Evolutionary conservation across 441 rosid genomes (phyloP).

Genomic region (Macaranga tanarius): DNA sequence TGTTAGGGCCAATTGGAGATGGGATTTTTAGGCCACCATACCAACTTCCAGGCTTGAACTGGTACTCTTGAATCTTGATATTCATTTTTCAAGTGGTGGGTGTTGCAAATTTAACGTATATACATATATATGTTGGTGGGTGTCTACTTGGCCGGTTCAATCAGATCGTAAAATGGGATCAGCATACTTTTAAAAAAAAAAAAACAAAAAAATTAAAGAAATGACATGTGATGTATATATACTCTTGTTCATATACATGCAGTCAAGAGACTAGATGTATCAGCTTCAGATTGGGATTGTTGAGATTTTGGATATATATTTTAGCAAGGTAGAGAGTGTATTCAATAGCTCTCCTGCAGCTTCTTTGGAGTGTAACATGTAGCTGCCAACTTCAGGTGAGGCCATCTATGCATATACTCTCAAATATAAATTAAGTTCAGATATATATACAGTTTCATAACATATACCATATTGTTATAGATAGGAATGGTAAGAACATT

Average conservation of each 20-base stretch:
- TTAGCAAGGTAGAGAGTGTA: constrained; percentile 9
- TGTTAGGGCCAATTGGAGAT: constrained; percentile 44
- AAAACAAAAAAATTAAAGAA: neutral
- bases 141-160: neutral
- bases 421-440: constrained; percentile 2
- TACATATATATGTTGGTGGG: neutral
- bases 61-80: constrained; percentile 48
- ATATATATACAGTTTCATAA: neutral
- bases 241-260: constrained; percentile 22
- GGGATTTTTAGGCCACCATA: constrained; percentile 52
- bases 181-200: no score
- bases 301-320: constrained; percentile 31
- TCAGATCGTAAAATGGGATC: constrained; percentile 12
- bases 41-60: constrained; percentile 63
- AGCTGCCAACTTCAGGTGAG: constrained; percentile 35
- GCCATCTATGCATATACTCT: constrained; percentile 16
- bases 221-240: constrained; percentile 10
- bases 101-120: neutral
- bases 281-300: constrained; percentile 11
- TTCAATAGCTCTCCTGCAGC: constrained; percentile 20
- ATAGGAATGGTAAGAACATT: neutral
- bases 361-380: constrained; percentile 11
- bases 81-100: constrained; percentile 19
- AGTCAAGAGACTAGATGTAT: constrained; percentile 6
- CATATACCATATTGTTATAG: neutral